Base-by-base conservation (phyloP, 2,329 filamentous ascomycete genomes). In the Botrytis tulipae region DNA sequence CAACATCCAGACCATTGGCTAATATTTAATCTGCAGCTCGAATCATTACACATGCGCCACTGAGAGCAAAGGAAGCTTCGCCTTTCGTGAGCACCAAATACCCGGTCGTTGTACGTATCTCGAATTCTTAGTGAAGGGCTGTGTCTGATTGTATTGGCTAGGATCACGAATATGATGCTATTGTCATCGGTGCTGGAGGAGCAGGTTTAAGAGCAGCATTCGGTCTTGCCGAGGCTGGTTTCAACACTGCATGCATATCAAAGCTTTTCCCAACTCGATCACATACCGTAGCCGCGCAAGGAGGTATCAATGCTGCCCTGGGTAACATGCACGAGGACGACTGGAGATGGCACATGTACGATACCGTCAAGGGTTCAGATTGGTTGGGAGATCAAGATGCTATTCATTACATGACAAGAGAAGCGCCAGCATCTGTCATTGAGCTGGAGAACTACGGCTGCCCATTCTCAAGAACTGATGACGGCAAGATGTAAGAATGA, bases 321-420 rank as follows among this genome's bases (percentile, higher is more conserved):
- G 87, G 86, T 35, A 80, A 80, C 37, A 98, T 98, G 95, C 94
- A 97, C 88, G 90, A 95, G 87, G 95, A 98, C 81, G 94, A 98
- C 86, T 98, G 95, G 95, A 91, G 94, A 87, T 98, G 95, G 95
- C 95, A 98, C 86, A 98, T 98, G 95, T 98, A 98, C 87, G 95
- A 98, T 84, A 98, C 95, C 61, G 95, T 98, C 82, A 98, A 98
- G 88, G 95, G 95, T 78, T 97, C 93, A 78, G 95, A 98, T 87
- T 98, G 95, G 95, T 90, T 98, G 70, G 95, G 95, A 84, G 95
- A 98, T 84, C 95, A 98, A 85, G 95, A 98, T 83, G 95, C 95
- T 77, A 98, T 98, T 82, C 95, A 98, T 86, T 98, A 98, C 87
- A 98, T 98, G 95, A 98, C 95, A 80, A 90, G 94, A 81, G 95